Evolutionary conservation across 2,329 filamentous ascomycete species (phyloP).

Genomic region (Exutisphaerella laricina): DNA sequence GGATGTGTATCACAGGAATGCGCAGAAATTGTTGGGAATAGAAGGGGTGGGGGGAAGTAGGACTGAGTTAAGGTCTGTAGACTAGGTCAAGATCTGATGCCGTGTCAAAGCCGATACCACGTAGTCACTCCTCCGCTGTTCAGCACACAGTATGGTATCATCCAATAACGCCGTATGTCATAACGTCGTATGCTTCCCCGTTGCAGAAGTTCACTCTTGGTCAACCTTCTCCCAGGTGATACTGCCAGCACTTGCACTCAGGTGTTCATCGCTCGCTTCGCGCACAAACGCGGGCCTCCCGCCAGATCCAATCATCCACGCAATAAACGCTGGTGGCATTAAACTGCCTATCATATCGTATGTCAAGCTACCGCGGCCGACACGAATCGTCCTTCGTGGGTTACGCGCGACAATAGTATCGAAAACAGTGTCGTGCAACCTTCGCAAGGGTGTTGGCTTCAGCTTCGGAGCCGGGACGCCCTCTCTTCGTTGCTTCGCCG

Average conservation of each 20-base stretch:
- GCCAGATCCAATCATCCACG: slow-evolving; percentile 85
- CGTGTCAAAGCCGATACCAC: too few species aligned
- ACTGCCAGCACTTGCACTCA: slow-evolving; percentile 39
- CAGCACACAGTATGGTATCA: slow-evolving; percentile 1
- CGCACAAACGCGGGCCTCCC: slow-evolving; percentile 14
- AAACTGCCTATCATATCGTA: slow-evolving; percentile 83
- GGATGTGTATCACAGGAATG: slow-evolving; percentile 39
- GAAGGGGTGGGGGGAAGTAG: background rate
- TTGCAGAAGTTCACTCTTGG: slow-evolving; percentile 13
- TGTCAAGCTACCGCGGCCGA: slow-evolving; percentile 76
- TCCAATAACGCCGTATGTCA: background rate
- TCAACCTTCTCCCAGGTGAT: slow-evolving; percentile 46
- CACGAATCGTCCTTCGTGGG: slow-evolving; percentile 60
- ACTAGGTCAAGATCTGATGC: too few species aligned
- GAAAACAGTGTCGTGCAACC: slow-evolving; percentile 81
- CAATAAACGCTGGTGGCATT: slow-evolving; percentile 71
- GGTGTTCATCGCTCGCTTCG: slow-evolving; percentile 28
- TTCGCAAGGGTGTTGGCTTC: slow-evolving; percentile 59
- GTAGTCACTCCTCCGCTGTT: too few species aligned
- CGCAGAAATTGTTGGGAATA: slow-evolving; percentile 24
- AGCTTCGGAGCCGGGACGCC: slow-evolving; percentile 32
- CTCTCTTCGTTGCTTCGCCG: slow-evolving; percentile 35
- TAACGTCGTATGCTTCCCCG: slow-evolving; percentile 8
- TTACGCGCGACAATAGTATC: slow-evolving; percentile 70
- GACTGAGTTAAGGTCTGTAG: too few species aligned